Conservation (phyloP, 768 basidiomycete genomes). For the Lepiota brunneoincarnata region DNA sequence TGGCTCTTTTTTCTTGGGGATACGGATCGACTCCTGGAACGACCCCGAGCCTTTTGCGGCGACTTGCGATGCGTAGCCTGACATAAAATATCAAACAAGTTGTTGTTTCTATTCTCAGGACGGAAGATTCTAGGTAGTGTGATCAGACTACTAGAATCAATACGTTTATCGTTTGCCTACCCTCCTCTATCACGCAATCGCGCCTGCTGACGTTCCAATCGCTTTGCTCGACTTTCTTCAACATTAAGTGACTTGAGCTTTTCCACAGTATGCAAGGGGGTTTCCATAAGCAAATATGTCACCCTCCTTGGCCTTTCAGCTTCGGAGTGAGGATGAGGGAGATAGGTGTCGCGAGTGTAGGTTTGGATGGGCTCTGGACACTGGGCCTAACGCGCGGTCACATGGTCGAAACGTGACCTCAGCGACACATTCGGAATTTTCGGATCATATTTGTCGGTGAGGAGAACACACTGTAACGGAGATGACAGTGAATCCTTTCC, state of each 20-base stretch:
- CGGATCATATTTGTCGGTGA: too few relatives aligned
- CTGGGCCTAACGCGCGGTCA: too few relatives aligned
- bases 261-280: neutral
- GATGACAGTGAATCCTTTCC: too few relatives aligned
- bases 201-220: conserved; percentile 60
- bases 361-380: too few relatives aligned
- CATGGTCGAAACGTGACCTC: too few relatives aligned
- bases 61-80: conserved; percentile 10
- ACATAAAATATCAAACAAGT: conserved; percentile 46
- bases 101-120: conserved; percentile 43
- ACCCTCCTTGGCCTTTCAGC: too few relatives aligned
- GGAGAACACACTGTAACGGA: too few relatives aligned
- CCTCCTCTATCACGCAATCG: conserved; percentile 69
- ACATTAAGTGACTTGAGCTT: conserved; percentile 25
- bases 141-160: neutral
- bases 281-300: neutral
- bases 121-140: conserved; percentile 45
- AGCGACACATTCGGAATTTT: too few relatives aligned
- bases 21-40: conserved; percentile 14
- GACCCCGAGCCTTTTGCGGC: conserved; percentile 12
- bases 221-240: conserved; percentile 59
- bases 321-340: too few relatives aligned
- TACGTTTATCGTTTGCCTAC: conserved; percentile 31
- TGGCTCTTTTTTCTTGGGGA: conserved; percentile 12
- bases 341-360: too few relatives aligned